Conservation (phyloP, 192 early-diverging fungal genomes). For the Entomortierella beljakovae region DNA sequence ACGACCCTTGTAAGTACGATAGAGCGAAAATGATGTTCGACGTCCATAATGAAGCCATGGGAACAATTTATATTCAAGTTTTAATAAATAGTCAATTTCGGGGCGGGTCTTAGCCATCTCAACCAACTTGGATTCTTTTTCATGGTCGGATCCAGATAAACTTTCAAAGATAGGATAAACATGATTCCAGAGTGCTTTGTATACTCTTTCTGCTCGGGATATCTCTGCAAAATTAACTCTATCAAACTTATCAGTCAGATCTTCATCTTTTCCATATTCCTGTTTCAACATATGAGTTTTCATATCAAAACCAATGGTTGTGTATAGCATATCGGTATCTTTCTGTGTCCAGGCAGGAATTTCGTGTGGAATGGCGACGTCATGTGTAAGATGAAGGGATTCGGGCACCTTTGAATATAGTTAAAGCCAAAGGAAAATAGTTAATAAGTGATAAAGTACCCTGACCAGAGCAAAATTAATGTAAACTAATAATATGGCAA, state of each 20-base stretch:
- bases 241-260: slow-evolving; percentile 20
- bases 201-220: slow-evolving; percentile 48
- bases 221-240: slow-evolving; percentile 51
- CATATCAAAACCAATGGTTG: slow-evolving; percentile 41
- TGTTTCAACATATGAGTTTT: slow-evolving; percentile 26
- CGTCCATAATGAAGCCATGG: slow-evolving; percentile 55
- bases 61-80: slow-evolving; percentile 49
- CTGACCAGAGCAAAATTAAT: not conserved
- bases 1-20: slow-evolving; percentile 18
- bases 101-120: slow-evolving; percentile 31
- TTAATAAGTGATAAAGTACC: not conserved
- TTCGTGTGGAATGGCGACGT: slow-evolving; percentile 58
- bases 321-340: slow-evolving; percentile 45
- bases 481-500: no score
- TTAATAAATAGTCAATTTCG: slow-evolving; percentile 41
- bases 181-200: slow-evolving; percentile 57
- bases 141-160: slow-evolving; percentile 23
- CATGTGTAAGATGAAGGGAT: slow-evolving; percentile 42
- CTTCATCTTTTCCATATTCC: slow-evolving; percentile 32
- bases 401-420: slow-evolving; percentile 20
- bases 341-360: slow-evolving; percentile 52
- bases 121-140: slow-evolving; percentile 9
- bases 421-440: not conserved
- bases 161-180: slow-evolving; percentile 53
- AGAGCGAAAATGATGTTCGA: slow-evolving; percentile 51